Evolutionary conservation across 208 protist genomes (phyloP), one percentile per base, ranked within the genome.

Genomic region (Trypanosoma mega): DNA sequence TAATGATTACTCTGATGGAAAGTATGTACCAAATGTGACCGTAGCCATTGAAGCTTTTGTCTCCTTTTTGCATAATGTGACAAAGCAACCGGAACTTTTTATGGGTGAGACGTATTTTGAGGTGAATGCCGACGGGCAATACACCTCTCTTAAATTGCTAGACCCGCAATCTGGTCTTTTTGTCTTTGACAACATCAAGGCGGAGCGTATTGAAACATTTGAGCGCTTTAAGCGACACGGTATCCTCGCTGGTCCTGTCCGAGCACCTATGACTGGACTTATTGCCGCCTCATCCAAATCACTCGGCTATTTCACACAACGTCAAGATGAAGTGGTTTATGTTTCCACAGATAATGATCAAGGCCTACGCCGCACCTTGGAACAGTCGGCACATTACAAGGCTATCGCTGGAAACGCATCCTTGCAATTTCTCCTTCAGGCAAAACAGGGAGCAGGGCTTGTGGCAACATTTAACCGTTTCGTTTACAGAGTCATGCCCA

Each of bases 1-100:
- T 55, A 63, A 79, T 21, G 80, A 85, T 36, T 94, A 94, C 71
- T 76, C 56, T 57, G 68, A 72, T 11, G 88, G 88, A 43, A 87
- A 87, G 59, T 94, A 85, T 63, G 85, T 94, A 48, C 88, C 88
- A 7, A 92, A 92, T 66, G 71, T 90, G 41, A 90, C 76, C 1
- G 76, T 87, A 21, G 88, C 85, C 18, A 77, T 91, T 26, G 81
- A 92, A 55, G 77, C 76, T 18, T 92, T 94, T 49, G 66, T 87
- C 24, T 58, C 67, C 9, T 94, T 94, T 59, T 63, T 94, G 9
- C 60, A 68, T 24, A 72, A 72, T 64, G 49, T 87, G 30, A 74
- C 78, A 48, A 56, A 63, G 21, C 58, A 76, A 14, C 51, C 68
- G 2, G 65, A 72, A 20, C 34, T 57, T 0, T 72, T 60, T 46